A percentile compares a stretch with the other conserved stretches of the same genome.
These are phyloP conservation scores for Sarocladium strictum DNA, from an alignment of 2,329 filamentous ascomycete species.

Conservation along the genomic window DNA sequence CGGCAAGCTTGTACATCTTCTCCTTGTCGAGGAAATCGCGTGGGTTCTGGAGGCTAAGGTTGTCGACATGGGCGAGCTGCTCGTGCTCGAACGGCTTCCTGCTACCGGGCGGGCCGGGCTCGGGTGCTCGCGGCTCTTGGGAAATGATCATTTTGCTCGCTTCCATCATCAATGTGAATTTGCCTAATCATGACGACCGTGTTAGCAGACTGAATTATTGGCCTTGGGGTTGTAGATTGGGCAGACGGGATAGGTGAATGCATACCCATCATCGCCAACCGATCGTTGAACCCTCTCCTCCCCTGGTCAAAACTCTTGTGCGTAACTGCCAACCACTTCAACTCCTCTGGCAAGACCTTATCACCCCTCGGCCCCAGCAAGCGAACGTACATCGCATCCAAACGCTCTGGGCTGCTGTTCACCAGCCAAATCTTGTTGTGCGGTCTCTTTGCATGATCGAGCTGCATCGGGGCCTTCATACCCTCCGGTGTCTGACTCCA, in stretches of 20 bases:
- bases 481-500: slow-evolving; percentile 65
- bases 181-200: slow-evolving; percentile 18
- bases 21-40: slow-evolving; percentile 55
- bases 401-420: slow-evolving; percentile 66
- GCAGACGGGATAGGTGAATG: slow-evolving; percentile 4
- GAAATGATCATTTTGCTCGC: slow-evolving; percentile 32
- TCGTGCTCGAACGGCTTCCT: slow-evolving; percentile 65
- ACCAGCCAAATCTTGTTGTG: slow-evolving; percentile 54
- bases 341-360: slow-evolving; percentile 74
- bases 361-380: slow-evolving; percentile 71
- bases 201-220: slow-evolving; percentile 11
- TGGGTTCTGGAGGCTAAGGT: slow-evolving; percentile 58
- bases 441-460: slow-evolving; percentile 50
- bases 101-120: slow-evolving; percentile 31
- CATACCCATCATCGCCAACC: slow-evolving; percentile 80
- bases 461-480: slow-evolving; percentile 65
- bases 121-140: slow-evolving; percentile 32
- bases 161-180: slow-evolving; percentile 32
- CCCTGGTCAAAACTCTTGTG: slow-evolving; percentile 99
- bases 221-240: background rate
- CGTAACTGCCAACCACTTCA: slow-evolving; percentile 95
- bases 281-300: slow-evolving; percentile 87
- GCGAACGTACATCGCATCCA: slow-evolving; percentile 72
- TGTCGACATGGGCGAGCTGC: slow-evolving; percentile 66
- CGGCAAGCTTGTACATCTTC: slow-evolving; percentile 62